Evolutionary conservation across 345 rosid genomes (phyloP).

Genomic region (Lumnitzera racemosa): DNA sequence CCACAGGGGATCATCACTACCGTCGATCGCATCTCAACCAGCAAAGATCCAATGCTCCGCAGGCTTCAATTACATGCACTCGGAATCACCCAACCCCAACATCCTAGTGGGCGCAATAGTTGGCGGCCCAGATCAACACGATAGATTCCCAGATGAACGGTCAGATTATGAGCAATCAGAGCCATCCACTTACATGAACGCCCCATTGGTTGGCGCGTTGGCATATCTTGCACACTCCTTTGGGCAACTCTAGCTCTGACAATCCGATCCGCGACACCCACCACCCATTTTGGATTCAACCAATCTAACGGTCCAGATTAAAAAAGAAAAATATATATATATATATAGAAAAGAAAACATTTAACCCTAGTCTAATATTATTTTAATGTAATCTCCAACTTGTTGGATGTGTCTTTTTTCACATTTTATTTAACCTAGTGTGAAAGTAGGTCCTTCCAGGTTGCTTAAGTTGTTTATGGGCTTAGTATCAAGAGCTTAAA

Average conservation of each 20-base stretch:
- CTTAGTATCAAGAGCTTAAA: neutral
- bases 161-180: slow-evolving; percentile 83
- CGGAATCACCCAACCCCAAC: slow-evolving; percentile 79
- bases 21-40: slow-evolving; percentile 65
- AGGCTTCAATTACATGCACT: slow-evolving; percentile 60
- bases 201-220: slow-evolving; percentile 87
- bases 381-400: too few species aligned
- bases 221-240: slow-evolving; percentile 83
- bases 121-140: slow-evolving; percentile 82
- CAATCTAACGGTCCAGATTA: neutral
- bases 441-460: too few species aligned
- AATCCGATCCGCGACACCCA: too few species aligned
- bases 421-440: too few species aligned
- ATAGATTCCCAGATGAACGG: slow-evolving; percentile 69
- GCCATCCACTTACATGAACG: slow-evolving; percentile 87
- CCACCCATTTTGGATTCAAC: neutral
- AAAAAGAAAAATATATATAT: too few species aligned
- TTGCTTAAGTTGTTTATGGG: neutral
- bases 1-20: slow-evolving; percentile 92
- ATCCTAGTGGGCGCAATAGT: slow-evolving; percentile 74
- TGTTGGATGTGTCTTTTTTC: too few species aligned
- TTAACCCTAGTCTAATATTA: too few species aligned
- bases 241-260: slow-evolving; percentile 49
- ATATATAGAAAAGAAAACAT: too few species aligned
- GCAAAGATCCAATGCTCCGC: slow-evolving; percentile 57